Base-by-base conservation (phyloP, 371 early-diverging fungal species). In the Mucor sp. region DNA sequence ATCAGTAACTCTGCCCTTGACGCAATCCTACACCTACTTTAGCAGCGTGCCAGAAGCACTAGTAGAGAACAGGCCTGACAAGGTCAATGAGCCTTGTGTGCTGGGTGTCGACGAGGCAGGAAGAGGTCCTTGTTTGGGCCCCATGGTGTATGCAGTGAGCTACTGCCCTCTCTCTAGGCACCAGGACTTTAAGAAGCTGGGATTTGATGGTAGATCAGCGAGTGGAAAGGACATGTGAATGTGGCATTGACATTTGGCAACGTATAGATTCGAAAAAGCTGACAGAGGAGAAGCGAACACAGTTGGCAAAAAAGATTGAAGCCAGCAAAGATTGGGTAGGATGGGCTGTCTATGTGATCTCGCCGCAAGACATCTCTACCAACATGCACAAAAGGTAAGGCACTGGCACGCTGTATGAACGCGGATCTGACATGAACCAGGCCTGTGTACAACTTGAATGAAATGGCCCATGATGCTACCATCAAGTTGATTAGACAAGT, bases 71-170 rank as follows among this genome's bases (percentile, higher is more conserved):
- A 23, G 35, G 23, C 50, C 65, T 3, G 43, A 63, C 39, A 44
- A 69, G 25, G 41, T 59, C 17, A 64, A 76, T 28, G 86, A 87
- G 58, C 89, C 90, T 12, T 93, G 89, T 69, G 84, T 92, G 0
- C 77, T 99, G 43, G 99, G 99, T 15, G 95, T 99, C 2, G 99
- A 99, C 77, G 99, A 99, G 72, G 99, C 99, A 14, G 99, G 99
- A 15, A 81, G 99, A 47, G 99, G 99, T 0, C 99, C 99, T 5
- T 98, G 99, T 5, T 84, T 99, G 1, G 97, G 98, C 0, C 97
- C 98, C 9, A 97, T 99, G 98, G 98, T 98, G 0, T 99, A 98
- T 77, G 94, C 94, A 1, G 81, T 91, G 11, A 89, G 93, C 61
- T 97, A 91, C 72, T 93, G 90, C 60, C 89, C 90, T 0, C 57